phyloP scores from a whole-genome alignment of 192 early-diverging fungal species.

The Gamsiella multidivaricata region DNA sequence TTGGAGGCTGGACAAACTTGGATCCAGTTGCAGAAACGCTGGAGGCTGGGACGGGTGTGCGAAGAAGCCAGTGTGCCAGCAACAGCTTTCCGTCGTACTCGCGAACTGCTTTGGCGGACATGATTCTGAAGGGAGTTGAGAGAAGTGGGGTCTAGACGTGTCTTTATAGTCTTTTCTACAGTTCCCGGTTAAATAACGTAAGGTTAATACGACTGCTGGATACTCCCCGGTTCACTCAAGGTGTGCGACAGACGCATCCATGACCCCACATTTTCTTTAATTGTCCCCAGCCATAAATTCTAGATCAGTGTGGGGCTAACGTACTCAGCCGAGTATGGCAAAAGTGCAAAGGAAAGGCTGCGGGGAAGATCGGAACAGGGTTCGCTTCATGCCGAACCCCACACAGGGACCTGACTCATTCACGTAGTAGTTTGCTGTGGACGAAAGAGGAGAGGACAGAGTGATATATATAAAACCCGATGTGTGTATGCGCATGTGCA shows the following conservation, averaged over 20 bases:
- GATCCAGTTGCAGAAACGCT: conserved; percentile 57
- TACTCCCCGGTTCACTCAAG: no score
- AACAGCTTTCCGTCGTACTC: conserved; percentile 99
- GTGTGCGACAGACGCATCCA: no score
- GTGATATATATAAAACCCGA: no score
- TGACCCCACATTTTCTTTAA: no score
- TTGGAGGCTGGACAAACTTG: conserved; percentile 76
- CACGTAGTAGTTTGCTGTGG: no score
- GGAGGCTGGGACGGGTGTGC: conserved; percentile 70
- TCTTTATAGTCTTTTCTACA: neutral
- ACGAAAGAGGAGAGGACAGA: no score
- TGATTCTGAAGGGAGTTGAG: conserved; percentile 30
- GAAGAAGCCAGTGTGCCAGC: conserved; percentile 88
- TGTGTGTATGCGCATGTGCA: no score
- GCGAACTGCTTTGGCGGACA: conserved; percentile 93
- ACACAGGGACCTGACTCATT: no score
- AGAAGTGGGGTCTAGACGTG: no score
- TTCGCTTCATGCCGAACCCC: no score
- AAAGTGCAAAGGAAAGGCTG: neutral
- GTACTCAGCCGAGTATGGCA: neutral
- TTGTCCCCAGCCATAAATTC: no score
- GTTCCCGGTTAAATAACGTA: neutral
- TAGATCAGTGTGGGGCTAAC: no score
- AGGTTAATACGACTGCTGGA: neutral
- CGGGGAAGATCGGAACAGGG: neutral